A percentile compares a stretch with the other conserved stretches of the same genome.
These are phyloP conservation scores for Pseudogymnoascus destructans DNA, from an alignment of 2,329 filamentous ascomycete species.

Conservation along the genomic window DNA sequence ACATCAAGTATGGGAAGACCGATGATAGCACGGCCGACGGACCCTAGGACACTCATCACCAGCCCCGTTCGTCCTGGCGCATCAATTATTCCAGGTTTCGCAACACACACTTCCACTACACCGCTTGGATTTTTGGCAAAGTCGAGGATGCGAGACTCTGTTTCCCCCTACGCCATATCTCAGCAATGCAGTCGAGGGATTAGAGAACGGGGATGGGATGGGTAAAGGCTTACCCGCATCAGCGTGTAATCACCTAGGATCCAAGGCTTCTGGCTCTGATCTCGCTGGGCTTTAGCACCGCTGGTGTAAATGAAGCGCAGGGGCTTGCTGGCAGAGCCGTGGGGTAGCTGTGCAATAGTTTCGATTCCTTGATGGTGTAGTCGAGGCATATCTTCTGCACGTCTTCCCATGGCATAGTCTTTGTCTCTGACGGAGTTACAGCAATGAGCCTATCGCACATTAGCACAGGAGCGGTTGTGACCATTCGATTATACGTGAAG, in stretches of 20 bases:
- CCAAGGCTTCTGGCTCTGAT: slow-evolving; percentile 32
- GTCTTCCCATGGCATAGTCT: slow-evolving; percentile 25
- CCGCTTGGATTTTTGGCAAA: slow-evolving; percentile 30
- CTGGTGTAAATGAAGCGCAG: slow-evolving; percentile 39
- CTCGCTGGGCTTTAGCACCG: slow-evolving; percentile 32
- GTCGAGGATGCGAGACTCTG: slow-evolving; percentile 32
- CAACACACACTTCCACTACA: slow-evolving; percentile 29
- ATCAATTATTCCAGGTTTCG: slow-evolving; percentile 33
- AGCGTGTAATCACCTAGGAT: slow-evolving; percentile 30
- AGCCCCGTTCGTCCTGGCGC: slow-evolving; percentile 18
- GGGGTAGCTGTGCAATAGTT: slow-evolving; percentile 25
- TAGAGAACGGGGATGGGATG: not conserved
- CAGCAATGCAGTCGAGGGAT: not conserved
- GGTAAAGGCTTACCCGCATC: slow-evolving; percentile 32
- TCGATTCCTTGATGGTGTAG: slow-evolving; percentile 27
- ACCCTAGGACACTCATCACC: slow-evolving; percentile 16
- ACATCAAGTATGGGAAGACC: slow-evolving; percentile 28
- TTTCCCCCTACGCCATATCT: slow-evolving; percentile 31
- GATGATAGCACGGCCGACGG: slow-evolving; percentile 17
- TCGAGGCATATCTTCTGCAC: slow-evolving; percentile 31
- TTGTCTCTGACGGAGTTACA: slow-evolving; percentile 29
- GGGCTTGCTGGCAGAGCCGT: slow-evolving; percentile 21
- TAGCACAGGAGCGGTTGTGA: not conserved
- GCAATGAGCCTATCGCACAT: slow-evolving; percentile 29
- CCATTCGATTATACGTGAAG: not conserved